phyloP scores from a whole-genome alignment of 768 basidiomycete species.

The Collybia mongolica region DNA sequence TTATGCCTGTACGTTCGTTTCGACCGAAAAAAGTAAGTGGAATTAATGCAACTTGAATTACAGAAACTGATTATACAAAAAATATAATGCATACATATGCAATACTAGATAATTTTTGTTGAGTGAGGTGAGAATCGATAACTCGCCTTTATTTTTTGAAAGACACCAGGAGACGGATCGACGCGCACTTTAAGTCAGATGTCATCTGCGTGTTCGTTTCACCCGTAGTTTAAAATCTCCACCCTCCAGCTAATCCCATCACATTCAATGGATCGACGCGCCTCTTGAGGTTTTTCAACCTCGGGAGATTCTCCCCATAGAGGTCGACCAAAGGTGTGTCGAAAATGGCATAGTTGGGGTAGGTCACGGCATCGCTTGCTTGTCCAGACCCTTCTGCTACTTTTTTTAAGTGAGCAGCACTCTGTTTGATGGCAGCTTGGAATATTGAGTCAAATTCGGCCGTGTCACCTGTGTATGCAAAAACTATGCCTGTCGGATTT shows the following conservation, averaged over 20 bases:
- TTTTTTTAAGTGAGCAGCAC: constrained; percentile 34
- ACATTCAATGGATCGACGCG: constrained; percentile 54
- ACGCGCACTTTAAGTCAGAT: no score
- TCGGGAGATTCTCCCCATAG: constrained; percentile 48
- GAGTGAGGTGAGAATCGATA: no score
- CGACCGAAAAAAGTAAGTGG: no score
- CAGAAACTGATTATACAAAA: no score
- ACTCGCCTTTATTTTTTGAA: no score
- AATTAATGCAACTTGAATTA: no score
- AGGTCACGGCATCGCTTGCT: constrained; percentile 33
- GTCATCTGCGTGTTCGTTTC: no score
- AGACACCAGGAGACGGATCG: no score
- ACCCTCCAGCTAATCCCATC: constrained; percentile 70
- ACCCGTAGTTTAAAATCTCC: constrained; percentile 47
- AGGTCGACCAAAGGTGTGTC: constrained; percentile 49
- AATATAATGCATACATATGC: no score
- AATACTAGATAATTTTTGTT: no score
- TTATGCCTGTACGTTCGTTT: no score
- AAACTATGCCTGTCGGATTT: constrained; percentile 47
- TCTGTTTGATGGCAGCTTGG: constrained; percentile 34
- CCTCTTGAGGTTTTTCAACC: constrained; percentile 37
- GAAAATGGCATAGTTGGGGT: constrained; percentile 60
- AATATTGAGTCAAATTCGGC: constrained; percentile 34
- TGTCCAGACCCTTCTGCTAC: constrained; percentile 42
- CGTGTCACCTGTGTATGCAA: constrained; percentile 36